Evolutionary conservation across 257 asterid genomes (phyloP).

Genomic region (Nyctanthes arbortristis): DNA sequence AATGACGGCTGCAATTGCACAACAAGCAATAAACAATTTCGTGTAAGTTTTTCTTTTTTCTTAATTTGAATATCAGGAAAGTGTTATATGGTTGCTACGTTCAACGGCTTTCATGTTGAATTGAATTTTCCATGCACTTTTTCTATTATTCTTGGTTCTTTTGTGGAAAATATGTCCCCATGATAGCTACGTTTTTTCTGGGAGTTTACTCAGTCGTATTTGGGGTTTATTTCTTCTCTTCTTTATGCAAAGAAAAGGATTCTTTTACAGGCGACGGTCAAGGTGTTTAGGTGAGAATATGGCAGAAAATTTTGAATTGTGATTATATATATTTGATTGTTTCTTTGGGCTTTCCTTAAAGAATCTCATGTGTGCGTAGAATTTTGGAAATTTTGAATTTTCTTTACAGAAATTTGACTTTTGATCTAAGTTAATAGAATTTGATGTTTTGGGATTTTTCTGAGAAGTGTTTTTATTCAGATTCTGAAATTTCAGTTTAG

Average conservation of each 20-base stretch:
- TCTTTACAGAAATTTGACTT: slow-evolving; percentile 9
- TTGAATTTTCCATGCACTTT: slow-evolving; percentile 24
- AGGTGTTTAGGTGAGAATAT: slow-evolving; percentile 47
- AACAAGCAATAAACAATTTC: slow-evolving; percentile 34
- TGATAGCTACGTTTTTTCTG: slow-evolving; percentile 33
- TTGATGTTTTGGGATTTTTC: slow-evolving; percentile 22
- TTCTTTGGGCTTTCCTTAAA: slow-evolving; percentile 13
- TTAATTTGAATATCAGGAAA: background rate
- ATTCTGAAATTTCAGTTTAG: slow-evolving; percentile 17
- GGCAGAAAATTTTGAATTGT: slow-evolving; percentile 33
- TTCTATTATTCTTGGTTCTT: slow-evolving; percentile 14
- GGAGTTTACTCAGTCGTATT: slow-evolving; percentile 41
- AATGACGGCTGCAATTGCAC: slow-evolving; percentile 39
- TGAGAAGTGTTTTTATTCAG: slow-evolving; percentile 16
- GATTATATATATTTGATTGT: slow-evolving; percentile 11
- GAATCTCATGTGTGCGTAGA: slow-evolving; percentile 9
- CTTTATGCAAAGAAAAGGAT: slow-evolving; percentile 20
- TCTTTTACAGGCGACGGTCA: slow-evolving; percentile 34
- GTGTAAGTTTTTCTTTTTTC: slow-evolving; percentile 38
- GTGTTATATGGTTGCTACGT: no score
- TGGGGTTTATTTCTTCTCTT: slow-evolving; percentile 42
- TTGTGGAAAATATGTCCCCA: slow-evolving; percentile 26
- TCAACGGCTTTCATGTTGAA: slow-evolving; percentile 30
- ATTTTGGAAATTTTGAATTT: background rate
- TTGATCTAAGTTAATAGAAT: slow-evolving; percentile 6